Evolutionary conservation across 805 yeast genomes (phyloP).

Genomic region (Candida glaebosa): DNA sequence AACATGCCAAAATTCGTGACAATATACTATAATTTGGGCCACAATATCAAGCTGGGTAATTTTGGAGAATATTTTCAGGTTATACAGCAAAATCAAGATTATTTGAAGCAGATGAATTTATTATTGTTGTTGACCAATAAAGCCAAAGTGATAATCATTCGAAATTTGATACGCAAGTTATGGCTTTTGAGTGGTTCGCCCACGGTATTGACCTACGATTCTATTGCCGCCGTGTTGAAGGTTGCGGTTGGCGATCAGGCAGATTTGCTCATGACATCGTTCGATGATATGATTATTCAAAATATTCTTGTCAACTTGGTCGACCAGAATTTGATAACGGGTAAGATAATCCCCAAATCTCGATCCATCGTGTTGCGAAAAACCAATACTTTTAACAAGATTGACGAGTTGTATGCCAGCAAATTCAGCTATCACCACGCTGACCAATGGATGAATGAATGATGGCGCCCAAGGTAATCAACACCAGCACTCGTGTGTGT

Average conservation of each 20-base stretch:
- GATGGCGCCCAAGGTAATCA: not conserved
- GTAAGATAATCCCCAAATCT: conserved; percentile 44
- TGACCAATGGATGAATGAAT: conserved; percentile 11
- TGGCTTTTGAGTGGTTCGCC: conserved; percentile 26
- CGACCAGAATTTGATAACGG: conserved; percentile 52
- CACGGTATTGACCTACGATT: conserved; percentile 27
- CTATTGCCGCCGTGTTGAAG: conserved; percentile 18
- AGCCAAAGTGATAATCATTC: conserved; percentile 39
- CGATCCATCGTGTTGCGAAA: conserved; percentile 41
- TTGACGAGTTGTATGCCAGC: conserved; percentile 20
- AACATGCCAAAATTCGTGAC: conserved; percentile 17
- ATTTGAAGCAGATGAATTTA: conserved; percentile 35
- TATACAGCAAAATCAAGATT: conserved; percentile 26
- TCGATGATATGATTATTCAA: conserved; percentile 42
- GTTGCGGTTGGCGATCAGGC: conserved; percentile 9
- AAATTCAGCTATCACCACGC: conserved; percentile 23
- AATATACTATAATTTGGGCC: conserved; percentile 35
- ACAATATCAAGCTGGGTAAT: conserved; percentile 42
- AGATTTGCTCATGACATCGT: not conserved
- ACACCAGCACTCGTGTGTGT: too few relatives aligned
- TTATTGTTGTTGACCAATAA: conserved; percentile 46
- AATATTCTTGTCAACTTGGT: conserved; percentile 49
- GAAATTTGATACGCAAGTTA: conserved; percentile 40
- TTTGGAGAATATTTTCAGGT: conserved; percentile 29
- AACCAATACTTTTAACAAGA: conserved; percentile 39